Evolutionary conservation across 148 eudicot species (phyloP).

Genomic region (Spergularia marina): DNA sequence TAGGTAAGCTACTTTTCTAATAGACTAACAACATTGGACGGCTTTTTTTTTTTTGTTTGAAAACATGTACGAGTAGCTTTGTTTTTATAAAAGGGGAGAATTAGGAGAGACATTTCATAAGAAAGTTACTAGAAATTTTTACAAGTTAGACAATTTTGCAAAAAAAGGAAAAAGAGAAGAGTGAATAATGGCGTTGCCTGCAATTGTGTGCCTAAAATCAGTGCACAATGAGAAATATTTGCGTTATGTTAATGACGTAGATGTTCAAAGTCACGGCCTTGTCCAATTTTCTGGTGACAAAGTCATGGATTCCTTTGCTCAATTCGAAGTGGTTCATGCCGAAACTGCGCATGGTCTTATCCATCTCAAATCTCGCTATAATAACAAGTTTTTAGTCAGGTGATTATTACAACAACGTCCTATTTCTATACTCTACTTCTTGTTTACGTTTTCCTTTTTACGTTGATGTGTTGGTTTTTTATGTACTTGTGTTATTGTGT

Average conservation of each 20-base stretch:
- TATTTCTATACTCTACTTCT: neutral
- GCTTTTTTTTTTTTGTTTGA: too few relatives aligned
- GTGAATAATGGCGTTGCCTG: conserved; percentile 7
- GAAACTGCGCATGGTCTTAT: neutral
- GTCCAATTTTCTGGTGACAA: conserved; percentile 14
- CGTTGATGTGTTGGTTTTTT: too few relatives aligned
- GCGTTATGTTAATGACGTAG: neutral
- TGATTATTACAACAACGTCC: neutral
- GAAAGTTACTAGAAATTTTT: too few relatives aligned
- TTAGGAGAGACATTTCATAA: too few relatives aligned
- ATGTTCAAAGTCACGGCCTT: conserved; percentile 12
- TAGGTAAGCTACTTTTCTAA: too few relatives aligned
- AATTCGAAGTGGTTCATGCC: conserved; percentile 14
- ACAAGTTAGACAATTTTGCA: neutral
- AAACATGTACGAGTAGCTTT: too few relatives aligned
- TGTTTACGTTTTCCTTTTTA: neutral
- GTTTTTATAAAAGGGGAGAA: too few relatives aligned
- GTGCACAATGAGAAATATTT: conserved; percentile 9
- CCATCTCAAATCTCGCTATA: conserved; percentile 23
- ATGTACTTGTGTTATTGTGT: too few relatives aligned
- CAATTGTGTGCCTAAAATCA: conserved; percentile 9
- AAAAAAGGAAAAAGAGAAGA: neutral
- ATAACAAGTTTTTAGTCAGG: conserved; percentile 19
- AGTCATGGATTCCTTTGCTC: conserved; percentile 6
- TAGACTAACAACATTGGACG: too few relatives aligned